Percentiles rank a stretch among this genome's conserved stretches.
Evolutionary conservation across 2,329 filamentous ascomycete genomes (phyloP).

Genomic region (Colletotrichum neosansevieriae): DNA sequence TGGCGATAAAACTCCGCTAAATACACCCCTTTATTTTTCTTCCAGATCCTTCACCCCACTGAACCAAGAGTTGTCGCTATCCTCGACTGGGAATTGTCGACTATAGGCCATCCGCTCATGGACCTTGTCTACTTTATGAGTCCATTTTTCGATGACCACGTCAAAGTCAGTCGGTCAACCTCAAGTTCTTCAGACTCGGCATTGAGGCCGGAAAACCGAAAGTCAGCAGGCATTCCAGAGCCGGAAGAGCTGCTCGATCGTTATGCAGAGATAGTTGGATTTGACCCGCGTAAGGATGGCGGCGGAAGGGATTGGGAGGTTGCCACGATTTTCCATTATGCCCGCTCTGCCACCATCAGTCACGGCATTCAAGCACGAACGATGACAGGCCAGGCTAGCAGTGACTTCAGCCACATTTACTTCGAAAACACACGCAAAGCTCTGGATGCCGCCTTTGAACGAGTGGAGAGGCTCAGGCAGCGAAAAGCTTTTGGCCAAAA

Average conservation of each 20-base stretch:
- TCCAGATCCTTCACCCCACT: conserved; percentile 1
- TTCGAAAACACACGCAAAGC: conserved; percentile 1
- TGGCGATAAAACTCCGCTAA: no score
- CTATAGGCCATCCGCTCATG: conserved; percentile 6
- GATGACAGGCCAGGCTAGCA: conserved; percentile 7
- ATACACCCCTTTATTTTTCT: no score
- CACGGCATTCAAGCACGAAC: neutral
- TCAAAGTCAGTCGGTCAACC: neutral
- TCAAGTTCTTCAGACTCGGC: neutral
- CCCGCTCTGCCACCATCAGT: neutral
- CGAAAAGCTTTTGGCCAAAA: neutral
- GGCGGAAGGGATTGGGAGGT: conserved; percentile 3
- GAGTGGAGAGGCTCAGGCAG: neutral
- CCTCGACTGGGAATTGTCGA: neutral
- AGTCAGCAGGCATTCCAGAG: neutral
- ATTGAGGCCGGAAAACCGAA: neutral
- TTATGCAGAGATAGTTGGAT: neutral
- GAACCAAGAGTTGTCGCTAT: conserved; percentile 2
- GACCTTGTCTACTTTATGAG: neutral
- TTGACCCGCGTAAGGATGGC: neutral
- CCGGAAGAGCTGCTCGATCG: neutral
- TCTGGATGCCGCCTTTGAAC: neutral
- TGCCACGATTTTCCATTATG: neutral
- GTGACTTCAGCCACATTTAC: neutral
- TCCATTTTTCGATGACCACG: conserved; percentile 4